Base-by-base conservation (phyloP, 2,329 filamentous ascomycete genomes). In the Corinectria fuckeliana region DNA sequence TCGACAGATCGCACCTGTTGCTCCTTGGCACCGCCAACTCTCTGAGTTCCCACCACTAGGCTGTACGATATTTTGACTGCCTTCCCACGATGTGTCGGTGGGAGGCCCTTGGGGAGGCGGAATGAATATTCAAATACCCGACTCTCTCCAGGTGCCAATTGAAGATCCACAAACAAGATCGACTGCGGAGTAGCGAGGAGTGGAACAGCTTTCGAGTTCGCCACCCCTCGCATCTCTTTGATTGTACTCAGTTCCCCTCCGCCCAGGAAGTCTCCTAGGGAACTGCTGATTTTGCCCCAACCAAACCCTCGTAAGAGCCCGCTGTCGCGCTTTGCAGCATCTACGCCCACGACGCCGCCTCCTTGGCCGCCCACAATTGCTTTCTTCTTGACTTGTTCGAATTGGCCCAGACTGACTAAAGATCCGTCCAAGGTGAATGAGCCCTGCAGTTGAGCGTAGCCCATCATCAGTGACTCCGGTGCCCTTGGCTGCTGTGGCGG, bases 371-470 rank as follows among this genome's bases (percentile, higher is more conserved):
- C 92, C 5, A 97, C 86, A 6, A 96, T 92, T 2, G 91, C 93
- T 77, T 96, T 97, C 59, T 93, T 86, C 75, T 99, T 99, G 36
- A 98, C 93, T 69, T 96, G 92, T 72, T 99, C 95, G 69, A 99
- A 99, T 0, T 91, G 91, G 0, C 88, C 88, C 36, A 96, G 88
- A 69, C 96, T 94, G 60, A 99, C 88, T 20, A 99, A 80, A 1
- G 95, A 97, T 0, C 93, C 93, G 72, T 99, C 95, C 6, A 99
- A 79, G 0, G 88, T 92, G 69, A 99, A 99, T 0, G 91, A 93
- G 4, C 95, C 95, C 75, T 92, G 91, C 2, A 98, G 87, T 69
- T 99, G 95, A 3, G 92, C 94, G 76, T 96, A 99, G 0, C 93
- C 95, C 95, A 99, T 99, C 88, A 99, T 96, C 53, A 99, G 79